Evolutionary conservation across 192 early-diverging fungal species (phyloP), one percentile per base, ranked within the genome.

Genomic region (Gryganskiella cystojenkinii): DNA sequence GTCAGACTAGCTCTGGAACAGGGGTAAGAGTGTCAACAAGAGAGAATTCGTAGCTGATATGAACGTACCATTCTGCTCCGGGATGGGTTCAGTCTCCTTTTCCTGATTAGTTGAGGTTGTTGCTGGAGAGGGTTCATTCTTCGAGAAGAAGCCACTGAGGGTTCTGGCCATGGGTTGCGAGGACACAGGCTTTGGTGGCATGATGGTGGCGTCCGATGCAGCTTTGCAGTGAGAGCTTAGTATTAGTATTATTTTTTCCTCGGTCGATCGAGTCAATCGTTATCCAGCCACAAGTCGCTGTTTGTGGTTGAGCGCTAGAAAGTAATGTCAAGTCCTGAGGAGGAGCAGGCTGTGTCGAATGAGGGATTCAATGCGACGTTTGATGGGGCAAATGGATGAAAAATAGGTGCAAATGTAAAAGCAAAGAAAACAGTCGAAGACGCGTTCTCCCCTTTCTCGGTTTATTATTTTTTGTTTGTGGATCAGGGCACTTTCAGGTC

Each of bases 151-250:
- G 31, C 35, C 47, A 8, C 43, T 55, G 19, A 70, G 59, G 13
- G 68, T 61, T 40, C 49, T 53, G 4, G 50, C 8, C 68, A 45
- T 70, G 37, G 37, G 37, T 13, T 31, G 20, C 14, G 68, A 57
- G 14, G 67, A 69, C 53, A 57, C 34, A 60, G 56, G 17, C 28
- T 70, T 70, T 61, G 68, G 68, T 19, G 68, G 68, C 68, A 70
- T 70, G 49, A 40, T 24, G 53, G 42, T 6, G 50, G 4, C 27
- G n/a, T 49, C 47, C 37, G 13, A 5, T 40, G 13, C 13, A 40
- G n/a, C n/a, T n/a, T n/a, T n/a, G n/a, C n/a, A n/a, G n/a, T n/a
- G n/a, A n/a, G n/a, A n/a, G n/a, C n/a, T n/a, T n/a, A n/a, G n/a
- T n/a, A n/a, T n/a, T n/a, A n/a, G n/a, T n/a, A n/a, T n/a, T n/a